A percentile compares a stretch with the other conserved stretches of the same genome.
Evolutionary conservation across 202 grass and related monocot species (phyloP).

Genomic region (Miscanthus sacchariflorus): DNA sequence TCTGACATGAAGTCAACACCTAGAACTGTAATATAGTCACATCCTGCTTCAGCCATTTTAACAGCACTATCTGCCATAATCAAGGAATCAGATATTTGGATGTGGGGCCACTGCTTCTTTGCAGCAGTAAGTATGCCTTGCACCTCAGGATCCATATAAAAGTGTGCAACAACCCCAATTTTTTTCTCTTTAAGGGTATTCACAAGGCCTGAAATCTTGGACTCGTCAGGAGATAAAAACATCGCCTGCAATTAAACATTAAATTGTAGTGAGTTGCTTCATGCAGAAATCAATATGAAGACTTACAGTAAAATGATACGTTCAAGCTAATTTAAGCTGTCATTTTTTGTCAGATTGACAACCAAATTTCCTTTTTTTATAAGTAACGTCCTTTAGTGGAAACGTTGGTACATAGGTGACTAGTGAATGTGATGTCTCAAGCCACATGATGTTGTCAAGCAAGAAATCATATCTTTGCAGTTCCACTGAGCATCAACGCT

Average conservation of each 20-base stretch:
- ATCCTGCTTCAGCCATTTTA: conserved; percentile 97
- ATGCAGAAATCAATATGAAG: conserved; percentile 25
- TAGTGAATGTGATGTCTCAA: not conserved
- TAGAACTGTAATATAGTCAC: conserved; percentile 86
- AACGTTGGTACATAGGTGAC: not conserved
- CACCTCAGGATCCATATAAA: conserved; percentile 99
- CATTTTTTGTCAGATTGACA: not conserved
- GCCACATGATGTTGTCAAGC: not conserved
- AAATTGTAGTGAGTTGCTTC: conserved; percentile 31
- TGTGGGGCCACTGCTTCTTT: conserved; percentile 94
- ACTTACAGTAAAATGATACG: not conserved
- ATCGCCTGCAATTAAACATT: conserved; percentile 67
- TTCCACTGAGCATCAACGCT: not conserved
- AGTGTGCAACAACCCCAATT: conserved; percentile 93
- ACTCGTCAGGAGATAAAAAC: conserved; percentile 82
- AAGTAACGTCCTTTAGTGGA: not conserved
- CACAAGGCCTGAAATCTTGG: conserved; percentile 74
- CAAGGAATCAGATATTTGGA: conserved; percentile 96
- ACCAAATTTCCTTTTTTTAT: not conserved
- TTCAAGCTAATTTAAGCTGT: not conserved
- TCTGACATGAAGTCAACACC: conserved; percentile 99
- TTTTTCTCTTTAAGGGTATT: conserved; percentile 72
- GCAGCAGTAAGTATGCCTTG: conserved; percentile 93
- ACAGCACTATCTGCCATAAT: conserved; percentile 97
- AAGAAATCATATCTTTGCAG: not conserved